phyloP scores from a whole-genome alignment of 768 basidiomycete species.

The Hericium coralloides region DNA sequence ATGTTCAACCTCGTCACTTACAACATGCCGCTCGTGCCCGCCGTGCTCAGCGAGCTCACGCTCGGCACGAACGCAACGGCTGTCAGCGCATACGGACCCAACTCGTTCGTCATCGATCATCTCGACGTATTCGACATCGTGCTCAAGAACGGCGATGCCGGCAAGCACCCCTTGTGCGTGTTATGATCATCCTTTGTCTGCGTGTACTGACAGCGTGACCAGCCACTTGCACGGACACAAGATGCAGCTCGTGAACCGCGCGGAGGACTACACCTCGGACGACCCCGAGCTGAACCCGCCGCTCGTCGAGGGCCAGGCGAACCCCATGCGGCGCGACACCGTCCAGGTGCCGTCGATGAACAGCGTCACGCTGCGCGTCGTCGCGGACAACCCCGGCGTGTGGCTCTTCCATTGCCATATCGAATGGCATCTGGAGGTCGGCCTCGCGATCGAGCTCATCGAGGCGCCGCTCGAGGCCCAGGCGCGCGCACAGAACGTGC shows the following conservation, averaged over 20 bases:
- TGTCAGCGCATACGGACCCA: slow-evolving; percentile 68
- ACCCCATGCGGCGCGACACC: slow-evolving; percentile 92
- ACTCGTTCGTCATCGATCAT: slow-evolving; percentile 67
- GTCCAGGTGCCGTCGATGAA: slow-evolving; percentile 61
- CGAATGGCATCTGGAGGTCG: slow-evolving; percentile 79
- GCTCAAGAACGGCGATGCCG: slow-evolving; percentile 60
- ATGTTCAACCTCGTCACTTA: slow-evolving; percentile 66
- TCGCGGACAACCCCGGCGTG: slow-evolving; percentile 89
- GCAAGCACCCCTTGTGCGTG: slow-evolving; percentile 79
- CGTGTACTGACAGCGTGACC: not conserved
- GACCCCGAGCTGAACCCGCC: slow-evolving; percentile 79
- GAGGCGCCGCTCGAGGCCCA: slow-evolving; percentile 73
- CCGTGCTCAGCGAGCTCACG: slow-evolving; percentile 65
- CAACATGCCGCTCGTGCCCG: slow-evolving; percentile 63
- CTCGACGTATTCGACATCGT: slow-evolving; percentile 72
- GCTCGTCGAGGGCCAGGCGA: slow-evolving; percentile 64
- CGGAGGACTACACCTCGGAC: slow-evolving; percentile 57
- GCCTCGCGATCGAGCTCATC: slow-evolving; percentile 79
- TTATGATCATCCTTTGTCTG: slow-evolving; percentile 3
- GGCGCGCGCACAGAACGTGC: slow-evolving; percentile 27
- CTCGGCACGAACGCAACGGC: slow-evolving; percentile 67
- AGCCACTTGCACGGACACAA: slow-evolving; percentile 93
- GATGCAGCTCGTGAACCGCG: slow-evolving; percentile 70
- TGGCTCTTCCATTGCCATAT: slow-evolving; percentile 86
- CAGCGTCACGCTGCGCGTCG: slow-evolving; percentile 65